Evolutionary conservation across 257 asterid genomes (phyloP).

Genomic region (Scutellaria minor): DNA sequence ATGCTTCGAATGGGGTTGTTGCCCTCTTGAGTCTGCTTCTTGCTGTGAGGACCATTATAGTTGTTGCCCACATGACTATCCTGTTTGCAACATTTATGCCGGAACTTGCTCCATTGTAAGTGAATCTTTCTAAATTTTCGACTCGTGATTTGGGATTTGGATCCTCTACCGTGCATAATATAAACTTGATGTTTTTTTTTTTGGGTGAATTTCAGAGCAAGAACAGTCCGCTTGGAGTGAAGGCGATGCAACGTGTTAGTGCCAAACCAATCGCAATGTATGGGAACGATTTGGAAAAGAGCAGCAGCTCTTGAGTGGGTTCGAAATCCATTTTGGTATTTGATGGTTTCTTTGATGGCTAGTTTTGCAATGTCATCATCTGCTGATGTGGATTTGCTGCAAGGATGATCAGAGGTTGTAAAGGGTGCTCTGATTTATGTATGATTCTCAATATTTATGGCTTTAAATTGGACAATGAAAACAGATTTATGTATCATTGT

Average conservation of each 20-base stretch:
- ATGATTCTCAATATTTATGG: conserved; percentile 39
- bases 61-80: conserved; percentile 87
- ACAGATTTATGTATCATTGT: conserved; percentile 6
- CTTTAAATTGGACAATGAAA: conserved; percentile 36
- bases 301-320: conserved; percentile 45
- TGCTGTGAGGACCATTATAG: conserved; percentile 82
- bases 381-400: conserved; percentile 18
- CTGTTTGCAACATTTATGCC: conserved; percentile 64
- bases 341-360: conserved; percentile 2
- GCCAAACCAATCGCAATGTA: conserved; percentile 43
- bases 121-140: neutral
- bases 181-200: neutral
- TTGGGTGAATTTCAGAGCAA: conserved; percentile 43
- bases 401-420: conserved; percentile 4
- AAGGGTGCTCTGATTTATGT: conserved; percentile 34
- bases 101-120: conserved; percentile 82
- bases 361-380: conserved; percentile 25
- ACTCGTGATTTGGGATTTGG: neutral
- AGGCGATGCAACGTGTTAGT: conserved; percentile 48
- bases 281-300: conserved; percentile 19
- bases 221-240: conserved; percentile 55
- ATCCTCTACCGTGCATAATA: too few relatives aligned
- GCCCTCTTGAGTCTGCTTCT: conserved; percentile 76
- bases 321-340: neutral
- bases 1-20: conserved; percentile 87